Evolutionary conservation across 2,329 filamentous ascomycete species (phyloP), one percentile per base, ranked within the genome.

Genomic region (Aspergillus spinulosporus): DNA sequence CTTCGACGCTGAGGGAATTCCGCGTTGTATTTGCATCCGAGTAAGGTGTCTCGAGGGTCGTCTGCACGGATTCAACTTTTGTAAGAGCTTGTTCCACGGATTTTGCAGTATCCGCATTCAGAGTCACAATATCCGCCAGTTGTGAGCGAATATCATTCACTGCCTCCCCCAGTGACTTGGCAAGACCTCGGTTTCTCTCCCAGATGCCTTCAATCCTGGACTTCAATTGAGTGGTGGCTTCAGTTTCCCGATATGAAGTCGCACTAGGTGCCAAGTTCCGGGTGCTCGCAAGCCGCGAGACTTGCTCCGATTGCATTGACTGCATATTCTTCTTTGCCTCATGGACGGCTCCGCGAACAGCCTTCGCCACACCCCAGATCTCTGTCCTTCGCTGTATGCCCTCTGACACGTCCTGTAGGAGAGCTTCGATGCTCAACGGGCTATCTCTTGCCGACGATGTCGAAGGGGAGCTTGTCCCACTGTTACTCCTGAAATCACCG

Each of bases 401-500:
- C 55, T 76, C 75, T 1, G 78, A 78, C 31, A 80, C 76, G 60
- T 80, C 78, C 56, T 79, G 76, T 29, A 80, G 74, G 29, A 80
- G 64, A 2, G 70, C 65, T 59, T 80, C 78, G 1, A 80, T 66
- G 11, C 76, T 74, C 51, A 73, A 76, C 12, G 68, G 72, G 56
- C 65, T 76, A 54, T 62, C 72, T 52, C 73, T 65, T 4, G 67
- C 68, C 3, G 76, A 68, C n/a, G 72, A 75, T 7, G 66, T 63
- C 28, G 63, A 68, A 3, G 76, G 73, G 3, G 74, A 73, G 31
- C 52, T 67, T 29, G 56, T 62, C 37, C 66, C 67, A 39, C 68
- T 74, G 42, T 54, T 54, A 39, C 62, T 62, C 28, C 63, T 64
- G 12, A 67, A 65, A 46, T 72, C 67, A 28, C 66, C 65, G 59